Evolutionary conservation across 2,329 filamentous ascomycete species (phyloP).

Genomic region (Paracoccidioides brasiliensis): DNA sequence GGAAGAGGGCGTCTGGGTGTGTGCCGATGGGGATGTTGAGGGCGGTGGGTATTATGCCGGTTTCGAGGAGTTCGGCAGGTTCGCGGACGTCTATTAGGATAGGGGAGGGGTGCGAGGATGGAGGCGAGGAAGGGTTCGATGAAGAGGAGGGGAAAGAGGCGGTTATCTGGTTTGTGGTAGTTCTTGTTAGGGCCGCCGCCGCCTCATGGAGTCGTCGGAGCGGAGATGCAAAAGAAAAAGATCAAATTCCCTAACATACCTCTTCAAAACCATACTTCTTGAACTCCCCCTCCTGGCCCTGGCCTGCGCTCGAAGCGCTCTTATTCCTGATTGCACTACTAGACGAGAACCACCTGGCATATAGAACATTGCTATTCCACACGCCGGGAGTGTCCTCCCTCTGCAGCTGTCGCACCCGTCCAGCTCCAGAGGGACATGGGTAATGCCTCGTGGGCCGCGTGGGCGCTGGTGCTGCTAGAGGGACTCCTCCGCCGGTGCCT

Average conservation of each 20-base stretch:
- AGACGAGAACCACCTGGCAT: neutral
- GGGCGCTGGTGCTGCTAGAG: neutral
- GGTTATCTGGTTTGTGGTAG: conserved; percentile 20
- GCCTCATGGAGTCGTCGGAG: too few species aligned
- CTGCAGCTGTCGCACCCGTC: too few species aligned
- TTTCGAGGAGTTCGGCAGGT: conserved; percentile 32
- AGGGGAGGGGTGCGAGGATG: conserved; percentile 17
- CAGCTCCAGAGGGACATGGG: too few species aligned
- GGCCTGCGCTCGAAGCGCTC: neutral
- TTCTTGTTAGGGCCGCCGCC: neutral
- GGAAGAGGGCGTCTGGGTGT: conserved; percentile 65
- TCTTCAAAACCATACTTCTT: conserved; percentile 12
- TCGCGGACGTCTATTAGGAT: conserved; percentile 37
- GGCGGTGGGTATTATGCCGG: conserved; percentile 57
- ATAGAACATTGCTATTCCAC: too few species aligned
- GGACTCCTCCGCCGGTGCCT: neutral
- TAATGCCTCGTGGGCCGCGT: too few species aligned
- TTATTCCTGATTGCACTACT: neutral
- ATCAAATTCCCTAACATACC: conserved; percentile 2
- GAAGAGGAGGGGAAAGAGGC: conserved; percentile 21
- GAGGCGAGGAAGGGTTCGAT: conserved; percentile 22
- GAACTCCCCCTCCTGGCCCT: neutral
- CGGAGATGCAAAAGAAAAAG: neutral
- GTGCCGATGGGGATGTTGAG: conserved; percentile 67
- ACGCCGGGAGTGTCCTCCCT: too few species aligned